Conservation (phyloP, 352 stramenopile genomes). For the Globisporangium mamillatum region DNA sequence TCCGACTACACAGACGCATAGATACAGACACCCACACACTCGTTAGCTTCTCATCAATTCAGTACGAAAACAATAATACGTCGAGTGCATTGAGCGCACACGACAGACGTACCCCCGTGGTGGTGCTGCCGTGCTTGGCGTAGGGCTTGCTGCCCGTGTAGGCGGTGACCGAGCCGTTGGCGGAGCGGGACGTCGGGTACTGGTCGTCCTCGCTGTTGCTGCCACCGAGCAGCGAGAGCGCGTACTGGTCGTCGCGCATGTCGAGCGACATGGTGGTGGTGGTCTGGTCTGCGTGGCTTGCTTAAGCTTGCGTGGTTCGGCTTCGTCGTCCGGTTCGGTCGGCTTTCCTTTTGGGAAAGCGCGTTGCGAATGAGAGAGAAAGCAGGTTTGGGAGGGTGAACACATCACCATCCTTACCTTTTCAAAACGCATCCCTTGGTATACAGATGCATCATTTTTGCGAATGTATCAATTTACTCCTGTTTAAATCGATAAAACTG, state of each 20-base stretch:
- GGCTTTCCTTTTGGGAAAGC: slow-evolving; percentile 6
- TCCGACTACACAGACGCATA: slow-evolving; percentile 39
- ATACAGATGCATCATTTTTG: background rate
- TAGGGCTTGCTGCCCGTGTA: slow-evolving; percentile 52
- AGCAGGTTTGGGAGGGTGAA: background rate
- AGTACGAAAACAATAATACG: background rate
- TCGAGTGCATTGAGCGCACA: background rate
- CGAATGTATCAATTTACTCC: background rate
- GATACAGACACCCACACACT: background rate
- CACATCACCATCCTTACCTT: no score
- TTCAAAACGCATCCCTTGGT: slow-evolving; percentile 1
- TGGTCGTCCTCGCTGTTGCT: slow-evolving; percentile 58
- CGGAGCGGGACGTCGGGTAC: slow-evolving; percentile 29
- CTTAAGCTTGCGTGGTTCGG: background rate
- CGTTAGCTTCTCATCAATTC: background rate
- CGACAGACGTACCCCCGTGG: slow-evolving; percentile 33
- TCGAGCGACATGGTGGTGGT: slow-evolving; percentile 16
- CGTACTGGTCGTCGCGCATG: slow-evolving; percentile 30
- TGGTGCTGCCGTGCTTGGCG: slow-evolving; percentile 14
- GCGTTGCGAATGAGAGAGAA: background rate
- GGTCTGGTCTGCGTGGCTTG: background rate
- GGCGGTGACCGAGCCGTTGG: slow-evolving; percentile 20
- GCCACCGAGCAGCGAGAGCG: slow-evolving; percentile 50
- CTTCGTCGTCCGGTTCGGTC: background rate
- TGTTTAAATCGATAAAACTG: background rate